Conservation (phyloP, 805 yeast species). For the Candida nemodendra region DNA sequence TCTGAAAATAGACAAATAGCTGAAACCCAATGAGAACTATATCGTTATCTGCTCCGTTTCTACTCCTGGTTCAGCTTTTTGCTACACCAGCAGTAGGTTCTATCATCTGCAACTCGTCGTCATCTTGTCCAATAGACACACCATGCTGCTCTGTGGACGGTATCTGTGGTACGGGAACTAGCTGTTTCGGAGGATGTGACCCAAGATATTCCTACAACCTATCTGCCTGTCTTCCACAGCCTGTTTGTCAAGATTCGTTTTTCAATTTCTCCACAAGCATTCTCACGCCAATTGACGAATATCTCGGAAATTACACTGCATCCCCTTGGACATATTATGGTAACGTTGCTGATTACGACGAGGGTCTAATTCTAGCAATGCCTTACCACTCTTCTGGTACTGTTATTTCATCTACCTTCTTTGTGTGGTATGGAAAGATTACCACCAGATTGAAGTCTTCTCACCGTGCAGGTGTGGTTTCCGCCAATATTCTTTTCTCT, state of each 20-base stretch:
- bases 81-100: conserved; percentile 9
- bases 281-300: conserved; percentile 25
- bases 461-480: conserved; percentile 73
- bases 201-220: conserved; percentile 63
- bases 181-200: conserved; percentile 88
- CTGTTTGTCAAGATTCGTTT: conserved; percentile 56
- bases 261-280: conserved; percentile 40
- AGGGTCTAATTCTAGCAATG: conserved; percentile 69
- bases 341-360: conserved; percentile 51
- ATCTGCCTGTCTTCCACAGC: conserved; percentile 83
- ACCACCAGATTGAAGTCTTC: conserved; percentile 70
- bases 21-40: background rate
- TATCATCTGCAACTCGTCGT: conserved; percentile 48
- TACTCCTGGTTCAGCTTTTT: background rate
- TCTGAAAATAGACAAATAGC: no score
- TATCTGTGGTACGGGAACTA: conserved; percentile 37
- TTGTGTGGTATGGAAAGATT: conserved; percentile 86
- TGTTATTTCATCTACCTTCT: conserved; percentile 74
- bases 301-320: conserved; percentile 66
- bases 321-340: conserved; percentile 74
- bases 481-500: conserved; percentile 79
- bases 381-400: conserved; percentile 74
- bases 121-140: conserved; percentile 66
- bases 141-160: conserved; percentile 90
- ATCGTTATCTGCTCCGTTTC: background rate